Evolutionary conservation across 2,329 filamentous ascomycete genomes (phyloP).

Genomic region (Verticillium klebahnii): DNA sequence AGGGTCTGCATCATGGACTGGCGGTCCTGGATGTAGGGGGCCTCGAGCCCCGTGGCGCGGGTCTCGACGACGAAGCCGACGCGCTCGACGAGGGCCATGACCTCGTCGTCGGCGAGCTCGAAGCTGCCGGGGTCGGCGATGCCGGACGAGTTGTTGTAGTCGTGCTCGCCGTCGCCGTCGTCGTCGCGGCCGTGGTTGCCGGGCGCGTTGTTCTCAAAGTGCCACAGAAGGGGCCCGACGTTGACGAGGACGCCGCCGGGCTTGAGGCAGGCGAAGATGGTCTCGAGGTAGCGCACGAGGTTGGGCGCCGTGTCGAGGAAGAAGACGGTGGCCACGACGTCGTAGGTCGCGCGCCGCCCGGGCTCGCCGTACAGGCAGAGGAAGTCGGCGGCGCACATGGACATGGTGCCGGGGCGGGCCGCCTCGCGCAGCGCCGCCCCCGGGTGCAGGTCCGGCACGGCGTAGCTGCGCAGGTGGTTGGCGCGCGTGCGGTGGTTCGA

Average conservation of each 20-base stretch:
- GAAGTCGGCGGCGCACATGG: slow-evolving; percentile 92
- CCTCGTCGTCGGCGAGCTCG: slow-evolving; percentile 86
- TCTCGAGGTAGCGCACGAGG: slow-evolving; percentile 81
- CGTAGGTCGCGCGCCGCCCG: slow-evolving; percentile 60
- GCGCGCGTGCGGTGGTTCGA: slow-evolving; percentile 73
- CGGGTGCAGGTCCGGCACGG: slow-evolving; percentile 78
- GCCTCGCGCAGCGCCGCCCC: slow-evolving; percentile 43
- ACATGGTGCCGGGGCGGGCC: slow-evolving; percentile 61
- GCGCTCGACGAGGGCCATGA: slow-evolving; percentile 66
- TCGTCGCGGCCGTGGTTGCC: slow-evolving; percentile 50
- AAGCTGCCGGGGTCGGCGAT: slow-evolving; percentile 88
- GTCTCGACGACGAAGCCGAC: slow-evolving; percentile 74
- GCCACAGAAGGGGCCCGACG: slow-evolving; percentile 88
- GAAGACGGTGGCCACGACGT: slow-evolving; percentile 86
- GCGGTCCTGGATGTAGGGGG: slow-evolving; percentile 83
- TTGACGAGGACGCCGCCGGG: slow-evolving; percentile 82
- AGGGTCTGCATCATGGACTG: slow-evolving; percentile 81
- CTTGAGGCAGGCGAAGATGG: slow-evolving; percentile 72
- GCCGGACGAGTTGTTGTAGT: slow-evolving; percentile 50
- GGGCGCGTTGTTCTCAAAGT: slow-evolving; percentile 75
- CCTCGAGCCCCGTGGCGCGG: slow-evolving; percentile 53
- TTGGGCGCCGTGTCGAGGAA: slow-evolving; percentile 98
- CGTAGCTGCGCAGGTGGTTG: slow-evolving; percentile 70
- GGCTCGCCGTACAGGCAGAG: slow-evolving; percentile 71
- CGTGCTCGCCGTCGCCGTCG: slow-evolving; percentile 45